These are phyloP conservation scores for Teunomyces atbi DNA, from an alignment of 805 yeast species.

Conservation along the genomic window DNA sequence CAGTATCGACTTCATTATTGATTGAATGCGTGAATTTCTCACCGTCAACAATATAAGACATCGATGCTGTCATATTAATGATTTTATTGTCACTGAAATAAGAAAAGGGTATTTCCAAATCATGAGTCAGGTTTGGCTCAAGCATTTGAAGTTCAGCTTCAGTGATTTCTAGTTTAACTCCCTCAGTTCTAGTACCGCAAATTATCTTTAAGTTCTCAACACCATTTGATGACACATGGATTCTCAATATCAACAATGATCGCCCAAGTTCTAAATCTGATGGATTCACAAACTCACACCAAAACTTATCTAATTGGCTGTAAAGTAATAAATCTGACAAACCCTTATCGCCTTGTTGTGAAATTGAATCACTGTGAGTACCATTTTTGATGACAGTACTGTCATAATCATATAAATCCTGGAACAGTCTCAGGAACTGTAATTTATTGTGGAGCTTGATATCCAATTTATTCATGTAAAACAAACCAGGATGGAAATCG, in stretches of 20 bases:
- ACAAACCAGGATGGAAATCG: constrained; percentile 33
- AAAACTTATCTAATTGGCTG: constrained; percentile 20
- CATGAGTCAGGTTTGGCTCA: constrained; percentile 10
- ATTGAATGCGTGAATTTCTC: constrained; percentile 20
- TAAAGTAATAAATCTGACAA: constrained; percentile 9
- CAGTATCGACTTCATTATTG: constrained; percentile 46
- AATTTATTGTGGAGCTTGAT: constrained; percentile 18
- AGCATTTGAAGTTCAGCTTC: background rate
- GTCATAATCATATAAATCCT: background rate
- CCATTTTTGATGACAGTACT: constrained; percentile 6
- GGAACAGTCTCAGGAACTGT: constrained; percentile 15
- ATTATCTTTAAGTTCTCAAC: constrained; percentile 25
- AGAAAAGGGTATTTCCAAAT: constrained; percentile 31
- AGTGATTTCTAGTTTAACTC: constrained; percentile 12
- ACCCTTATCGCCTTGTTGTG: background rate
- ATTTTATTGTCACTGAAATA: constrained; percentile 28
- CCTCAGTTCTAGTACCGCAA: constrained; percentile 16
- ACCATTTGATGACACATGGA: constrained; percentile 29
- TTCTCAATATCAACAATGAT: constrained; percentile 22
- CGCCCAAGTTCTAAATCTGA: constrained; percentile 25
- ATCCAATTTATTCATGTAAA: constrained; percentile 20
- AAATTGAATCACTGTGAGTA: background rate
- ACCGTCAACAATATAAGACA: constrained; percentile 19
- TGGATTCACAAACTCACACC: constrained; percentile 28
- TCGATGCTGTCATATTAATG: constrained; percentile 18